Evolutionary conservation across 257 asterid genomes (phyloP), one percentile per base, ranked within the genome.

Genomic region (Scutellaria barbata): DNA sequence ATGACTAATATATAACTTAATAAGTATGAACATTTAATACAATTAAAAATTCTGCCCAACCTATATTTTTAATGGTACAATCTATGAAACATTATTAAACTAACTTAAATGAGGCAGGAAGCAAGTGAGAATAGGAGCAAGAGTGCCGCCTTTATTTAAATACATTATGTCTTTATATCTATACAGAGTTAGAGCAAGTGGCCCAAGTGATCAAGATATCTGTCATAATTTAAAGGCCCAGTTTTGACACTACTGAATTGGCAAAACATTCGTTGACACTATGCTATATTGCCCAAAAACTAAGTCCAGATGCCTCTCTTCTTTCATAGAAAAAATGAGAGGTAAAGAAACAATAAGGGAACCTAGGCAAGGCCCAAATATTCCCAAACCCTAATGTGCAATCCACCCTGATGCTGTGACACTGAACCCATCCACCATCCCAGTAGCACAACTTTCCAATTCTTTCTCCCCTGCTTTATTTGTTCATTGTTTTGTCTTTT

Each of bases 51-150:
- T 11, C 25, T 18, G 43, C 48, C 33, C 25, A 56, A 58, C 40
- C 37, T 39, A 65, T 37, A 69, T 35, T 16, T 22, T 33, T 33
- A 40, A 76, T 48, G 20, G 68, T 33, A 59, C 63, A 48, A 46
- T 13, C 56, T 20, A 18, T 57, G 45, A 11, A 46, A 17, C 39
- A 69, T 25, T 25, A 42, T 6, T 25, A 60, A 39, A 57, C 53
- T 30, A 20, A 52, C 39, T 52, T 45, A 63, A 13, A 48, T 63
- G 10, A 66, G 47, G 60, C 57, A 5, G 48, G 35, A 14, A 40
- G 39, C 37, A 42, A 54, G 22, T 62, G 46, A 9, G 69, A 48
- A 42, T 10, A 58, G 16, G 74, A n/a, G 25, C 2, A 57, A 39
- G 63, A 53, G 22, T 54, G 46, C 13, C 4, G 46, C 13, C 4